Evolutionary conservation across 2,329 filamentous ascomycete genomes (phyloP).

Genomic region (Exophiala mesophila): DNA sequence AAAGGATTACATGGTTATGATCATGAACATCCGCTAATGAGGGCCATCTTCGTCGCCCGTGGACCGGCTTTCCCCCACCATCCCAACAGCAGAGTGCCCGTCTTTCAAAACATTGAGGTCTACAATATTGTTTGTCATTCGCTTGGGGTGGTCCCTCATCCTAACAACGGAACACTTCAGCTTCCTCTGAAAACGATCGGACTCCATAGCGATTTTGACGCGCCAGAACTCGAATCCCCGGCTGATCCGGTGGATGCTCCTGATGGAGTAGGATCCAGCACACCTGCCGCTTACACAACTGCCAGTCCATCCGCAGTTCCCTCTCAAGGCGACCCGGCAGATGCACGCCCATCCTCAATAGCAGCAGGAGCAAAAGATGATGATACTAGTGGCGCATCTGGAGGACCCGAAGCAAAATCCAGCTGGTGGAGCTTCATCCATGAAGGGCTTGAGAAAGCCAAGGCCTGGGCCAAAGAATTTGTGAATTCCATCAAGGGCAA

Average conservation of each 20-base stretch:
- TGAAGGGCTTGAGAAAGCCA: slow-evolving; percentile 25
- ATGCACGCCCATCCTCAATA: slow-evolving; percentile 1
- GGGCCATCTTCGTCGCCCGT: slow-evolving; percentile 87
- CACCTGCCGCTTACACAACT: slow-evolving; percentile 7
- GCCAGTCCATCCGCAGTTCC: background rate
- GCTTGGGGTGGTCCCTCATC: slow-evolving; percentile 63
- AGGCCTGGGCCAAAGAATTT: slow-evolving; percentile 27
- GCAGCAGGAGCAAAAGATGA: slow-evolving; percentile 2
- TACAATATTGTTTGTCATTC: slow-evolving; percentile 95
- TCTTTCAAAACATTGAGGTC: slow-evolving; percentile 90
- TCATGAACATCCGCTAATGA: slow-evolving; percentile 89
- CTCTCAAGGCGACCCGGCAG: background rate
- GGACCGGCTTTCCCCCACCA: slow-evolving; percentile 88
- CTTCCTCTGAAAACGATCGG: slow-evolving; percentile 43
- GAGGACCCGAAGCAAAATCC: background rate
- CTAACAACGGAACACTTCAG: slow-evolving; percentile 80
- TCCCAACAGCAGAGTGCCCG: slow-evolving; percentile 70
- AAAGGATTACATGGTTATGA: slow-evolving; percentile 91
- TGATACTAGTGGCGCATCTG: background rate
- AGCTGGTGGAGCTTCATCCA: slow-evolving; percentile 27
- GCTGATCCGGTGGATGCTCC: slow-evolving; percentile 15
- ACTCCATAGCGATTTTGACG: slow-evolving; percentile 39
- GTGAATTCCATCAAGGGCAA: slow-evolving; percentile 25
- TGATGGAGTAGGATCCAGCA: background rate
- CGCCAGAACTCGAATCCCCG: slow-evolving; percentile 24